These are phyloP conservation scores for Termitomyces sp. DNA, from an alignment of 768 basidiomycete species.

Conservation along the genomic window DNA sequence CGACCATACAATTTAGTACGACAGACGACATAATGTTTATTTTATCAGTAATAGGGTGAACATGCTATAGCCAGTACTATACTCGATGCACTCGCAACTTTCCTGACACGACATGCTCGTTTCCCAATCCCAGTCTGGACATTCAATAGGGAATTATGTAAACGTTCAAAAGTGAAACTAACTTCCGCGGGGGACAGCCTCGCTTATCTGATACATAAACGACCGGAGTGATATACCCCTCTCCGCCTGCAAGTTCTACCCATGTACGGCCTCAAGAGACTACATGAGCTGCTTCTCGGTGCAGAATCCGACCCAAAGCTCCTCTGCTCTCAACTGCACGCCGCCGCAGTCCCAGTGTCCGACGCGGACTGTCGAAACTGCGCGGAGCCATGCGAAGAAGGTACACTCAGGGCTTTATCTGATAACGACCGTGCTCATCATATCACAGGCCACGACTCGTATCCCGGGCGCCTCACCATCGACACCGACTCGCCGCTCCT, in stretches of 20 bases:
- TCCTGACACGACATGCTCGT: background rate
- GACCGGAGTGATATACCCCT: background rate
- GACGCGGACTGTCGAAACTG: constrained; percentile 68
- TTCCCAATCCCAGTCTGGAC: background rate
- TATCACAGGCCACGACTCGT: constrained; percentile 62
- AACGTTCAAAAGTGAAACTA: background rate
- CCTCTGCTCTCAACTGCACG: constrained; percentile 46
- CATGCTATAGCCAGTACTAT: background rate
- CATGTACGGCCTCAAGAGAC: constrained; percentile 34
- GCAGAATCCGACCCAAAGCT: constrained; percentile 30
- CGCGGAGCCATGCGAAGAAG: constrained; percentile 72
- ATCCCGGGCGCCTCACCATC: constrained; percentile 64
- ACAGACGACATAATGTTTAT: background rate
- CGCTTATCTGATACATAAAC: constrained; percentile 23
- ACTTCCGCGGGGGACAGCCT: background rate
- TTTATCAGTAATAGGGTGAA: background rate
- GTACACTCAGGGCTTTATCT: constrained; percentile 26
- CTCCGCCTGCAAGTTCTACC: constrained; percentile 9
- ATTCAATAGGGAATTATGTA: background rate
- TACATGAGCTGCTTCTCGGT: constrained; percentile 38
- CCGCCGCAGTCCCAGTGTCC: constrained; percentile 59
- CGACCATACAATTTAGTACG: background rate
- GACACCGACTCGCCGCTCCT: constrained; percentile 81
- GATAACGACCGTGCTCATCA: constrained; percentile 22
- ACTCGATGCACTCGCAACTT: background rate